Percentiles rank a stretch among this genome's conserved stretches.
Conservation (phyloP, 2,329 filamentous ascomycete genomes). For the Stagonosporopsis chrysanthemi region DNA sequence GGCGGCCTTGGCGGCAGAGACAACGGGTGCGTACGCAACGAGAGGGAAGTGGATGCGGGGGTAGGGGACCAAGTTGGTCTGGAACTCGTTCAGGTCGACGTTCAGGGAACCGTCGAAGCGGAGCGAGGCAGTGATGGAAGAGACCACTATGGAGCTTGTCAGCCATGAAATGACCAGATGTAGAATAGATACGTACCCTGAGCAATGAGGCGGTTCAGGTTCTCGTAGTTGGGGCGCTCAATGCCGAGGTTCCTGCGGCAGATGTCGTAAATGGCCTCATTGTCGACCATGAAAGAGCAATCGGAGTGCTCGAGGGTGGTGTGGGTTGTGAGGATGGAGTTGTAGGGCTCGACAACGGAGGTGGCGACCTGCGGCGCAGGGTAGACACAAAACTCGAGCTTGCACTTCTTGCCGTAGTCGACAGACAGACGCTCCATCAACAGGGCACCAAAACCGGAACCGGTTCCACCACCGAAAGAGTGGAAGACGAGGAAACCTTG, state of each 20-base stretch:
- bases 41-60: slow-evolving; percentile 99
- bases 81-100: slow-evolving; percentile 99
- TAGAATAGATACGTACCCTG: slow-evolving; percentile 69
- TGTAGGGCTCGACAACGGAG: slow-evolving; percentile 99
- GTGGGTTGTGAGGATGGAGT: slow-evolving; percentile 98
- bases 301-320: slow-evolving; percentile 99
- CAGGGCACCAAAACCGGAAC: slow-evolving; percentile 97
- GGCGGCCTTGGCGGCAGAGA: slow-evolving; percentile 92
- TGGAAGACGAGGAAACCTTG: slow-evolving; percentile 99
- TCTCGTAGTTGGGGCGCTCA: slow-evolving; percentile 97
- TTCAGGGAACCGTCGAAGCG: slow-evolving; percentile 99
- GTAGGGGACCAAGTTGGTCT: slow-evolving; percentile 99
- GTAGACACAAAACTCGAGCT: slow-evolving; percentile 99
- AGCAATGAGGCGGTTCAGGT: slow-evolving; percentile 97
- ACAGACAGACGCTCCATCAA: slow-evolving; percentile 99
- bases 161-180: slow-evolving; percentile 29
- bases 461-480: slow-evolving; percentile 98
- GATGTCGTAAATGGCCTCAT: slow-evolving; percentile 99
- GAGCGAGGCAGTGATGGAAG: slow-evolving; percentile 96
- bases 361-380: slow-evolving; percentile 96
- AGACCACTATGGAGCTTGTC: slow-evolving; percentile 72
- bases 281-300: slow-evolving; percentile 99
- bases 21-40: slow-evolving; percentile 92
- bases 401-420: slow-evolving; percentile 99
- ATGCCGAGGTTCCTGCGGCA: slow-evolving; percentile 97